Percentiles rank a stretch among this genome's conserved stretches.
phyloP scores from a whole-genome alignment of 352 stramenopile genomes.

The Globisporangium megalacanthum region DNA sequence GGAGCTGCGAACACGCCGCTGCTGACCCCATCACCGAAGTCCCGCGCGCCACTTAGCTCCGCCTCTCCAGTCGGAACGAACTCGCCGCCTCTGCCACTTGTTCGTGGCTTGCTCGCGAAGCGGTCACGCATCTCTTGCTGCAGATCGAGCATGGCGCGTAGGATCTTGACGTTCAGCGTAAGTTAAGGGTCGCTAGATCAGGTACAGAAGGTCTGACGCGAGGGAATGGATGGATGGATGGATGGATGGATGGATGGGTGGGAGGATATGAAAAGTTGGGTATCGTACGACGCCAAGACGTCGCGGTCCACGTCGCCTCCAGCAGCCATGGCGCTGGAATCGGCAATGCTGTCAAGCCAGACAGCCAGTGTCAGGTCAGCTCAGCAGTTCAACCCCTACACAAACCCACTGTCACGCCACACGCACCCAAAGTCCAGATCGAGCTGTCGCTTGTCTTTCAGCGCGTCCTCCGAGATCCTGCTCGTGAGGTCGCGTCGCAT shows the following conservation, averaged over 20 bases:
- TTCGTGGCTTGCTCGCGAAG: slow-evolving; percentile 19
- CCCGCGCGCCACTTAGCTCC: background rate
- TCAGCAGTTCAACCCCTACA: background rate
- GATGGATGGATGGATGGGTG: background rate
- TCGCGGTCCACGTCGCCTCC: slow-evolving; percentile 30
- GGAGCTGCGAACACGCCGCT: background rate
- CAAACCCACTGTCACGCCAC: too few species aligned
- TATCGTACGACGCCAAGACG: slow-evolving; percentile 61
- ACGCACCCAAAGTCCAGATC: slow-evolving; percentile 52
- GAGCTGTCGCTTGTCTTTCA: slow-evolving; percentile 57
- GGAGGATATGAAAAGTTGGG: slow-evolving; percentile 66
- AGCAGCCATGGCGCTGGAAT: slow-evolving; percentile 2
- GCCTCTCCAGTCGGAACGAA: background rate
- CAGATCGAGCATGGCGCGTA: slow-evolving; percentile 39
- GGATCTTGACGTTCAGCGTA: slow-evolving; percentile 38
- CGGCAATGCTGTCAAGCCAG: slow-evolving; percentile 4
- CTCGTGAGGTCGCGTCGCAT: slow-evolving; percentile 59
- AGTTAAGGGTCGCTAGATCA: slow-evolving; percentile 10
- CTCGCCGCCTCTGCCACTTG: background rate
- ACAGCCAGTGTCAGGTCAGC: background rate
- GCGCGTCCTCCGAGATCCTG: slow-evolving; percentile 63
- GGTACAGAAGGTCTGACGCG: background rate
- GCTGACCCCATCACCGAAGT: background rate
- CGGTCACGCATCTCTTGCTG: slow-evolving; percentile 47
- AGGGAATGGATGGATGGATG: background rate